Evolutionary conservation across 2,329 filamentous ascomycete genomes (phyloP).

Genomic region (Clonostachys sp.): DNA sequence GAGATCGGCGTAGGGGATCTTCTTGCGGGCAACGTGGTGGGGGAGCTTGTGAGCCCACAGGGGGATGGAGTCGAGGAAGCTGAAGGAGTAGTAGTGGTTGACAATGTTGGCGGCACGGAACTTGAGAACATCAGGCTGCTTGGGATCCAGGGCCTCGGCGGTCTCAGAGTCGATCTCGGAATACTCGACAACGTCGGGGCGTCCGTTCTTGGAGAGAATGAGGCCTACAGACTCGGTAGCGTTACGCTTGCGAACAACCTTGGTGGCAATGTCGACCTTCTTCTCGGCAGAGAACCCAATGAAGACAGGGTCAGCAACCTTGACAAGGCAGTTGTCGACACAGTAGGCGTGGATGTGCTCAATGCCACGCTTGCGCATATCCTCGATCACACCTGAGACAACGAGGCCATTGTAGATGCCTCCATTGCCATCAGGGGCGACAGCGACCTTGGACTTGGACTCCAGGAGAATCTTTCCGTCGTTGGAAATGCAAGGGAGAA

Average conservation of each 20-base stretch:
- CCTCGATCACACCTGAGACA: conserved; percentile 71
- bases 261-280: conserved; percentile 92
- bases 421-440: conserved; percentile 95
- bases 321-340: conserved; percentile 98
- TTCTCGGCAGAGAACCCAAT: conserved; percentile 88
- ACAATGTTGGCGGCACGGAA: conserved; percentile 99
- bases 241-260: conserved; percentile 98
- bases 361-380: conserved; percentile 86
- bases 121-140: conserved; percentile 77
- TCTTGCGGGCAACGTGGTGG: conserved; percentile 96
- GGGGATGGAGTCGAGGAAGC: conserved; percentile 87
- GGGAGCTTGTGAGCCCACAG: conserved; percentile 81
- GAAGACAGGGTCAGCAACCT: conserved; percentile 95
- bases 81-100: conserved; percentile 98
- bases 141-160: conserved; percentile 82
- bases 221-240: conserved; percentile 94
- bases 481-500: conserved; percentile 94
- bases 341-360: conserved; percentile 97
- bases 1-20: conserved; percentile 84
- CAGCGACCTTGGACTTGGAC: conserved; percentile 83
- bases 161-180: conserved; percentile 89
- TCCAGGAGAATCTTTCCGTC: conserved; percentile 96
- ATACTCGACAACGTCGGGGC: conserved; percentile 97
- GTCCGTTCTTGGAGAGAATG: conserved; percentile 91
- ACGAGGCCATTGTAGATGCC: conserved; percentile 93